phyloP scores from a whole-genome alignment of 305 asterid species.

The Fraxinus angustifolia region DNA sequence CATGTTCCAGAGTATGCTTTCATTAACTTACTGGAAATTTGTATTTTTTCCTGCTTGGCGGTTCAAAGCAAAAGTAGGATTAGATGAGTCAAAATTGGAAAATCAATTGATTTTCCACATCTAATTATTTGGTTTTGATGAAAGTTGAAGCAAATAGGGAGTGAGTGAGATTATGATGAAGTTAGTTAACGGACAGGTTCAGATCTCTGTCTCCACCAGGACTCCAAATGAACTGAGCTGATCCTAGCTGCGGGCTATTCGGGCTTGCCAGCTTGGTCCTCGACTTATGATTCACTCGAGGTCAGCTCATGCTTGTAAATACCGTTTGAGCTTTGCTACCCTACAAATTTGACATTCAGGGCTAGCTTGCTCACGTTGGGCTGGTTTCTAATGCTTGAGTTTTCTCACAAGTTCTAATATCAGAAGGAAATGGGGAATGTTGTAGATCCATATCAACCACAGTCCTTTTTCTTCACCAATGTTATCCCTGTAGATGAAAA shows the following conservation, averaged over 20 bases:
- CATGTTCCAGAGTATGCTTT: not conserved
- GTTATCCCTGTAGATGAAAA: not conserved
- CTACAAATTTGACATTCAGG: not conserved
- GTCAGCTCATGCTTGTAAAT: not conserved
- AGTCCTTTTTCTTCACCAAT: not conserved
- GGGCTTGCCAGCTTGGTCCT: not conserved
- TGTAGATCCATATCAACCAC: not conserved
- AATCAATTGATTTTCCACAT: not conserved
- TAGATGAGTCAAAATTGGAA: not conserved
- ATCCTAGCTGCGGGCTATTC: not conserved
- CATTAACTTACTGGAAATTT: not conserved
- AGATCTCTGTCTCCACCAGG: not conserved
- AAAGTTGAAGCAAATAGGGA: constrained; percentile 3
- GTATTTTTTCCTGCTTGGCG: not conserved
- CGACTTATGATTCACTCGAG: not conserved
- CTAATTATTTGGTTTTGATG: not conserved
- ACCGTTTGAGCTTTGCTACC: not conserved
- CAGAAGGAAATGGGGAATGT: not conserved
- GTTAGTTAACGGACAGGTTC: constrained; percentile 5
- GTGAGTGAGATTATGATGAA: not conserved
- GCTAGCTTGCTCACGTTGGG: not conserved
- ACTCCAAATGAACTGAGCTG: not conserved
- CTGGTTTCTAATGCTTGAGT: not conserved
- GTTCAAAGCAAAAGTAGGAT: not conserved
- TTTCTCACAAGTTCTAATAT: not conserved